Evolutionary conservation across 306 rosid genomes (phyloP), one percentile per base, ranked within the genome.

Genomic region (Vigna reflexopilosa): DNA sequence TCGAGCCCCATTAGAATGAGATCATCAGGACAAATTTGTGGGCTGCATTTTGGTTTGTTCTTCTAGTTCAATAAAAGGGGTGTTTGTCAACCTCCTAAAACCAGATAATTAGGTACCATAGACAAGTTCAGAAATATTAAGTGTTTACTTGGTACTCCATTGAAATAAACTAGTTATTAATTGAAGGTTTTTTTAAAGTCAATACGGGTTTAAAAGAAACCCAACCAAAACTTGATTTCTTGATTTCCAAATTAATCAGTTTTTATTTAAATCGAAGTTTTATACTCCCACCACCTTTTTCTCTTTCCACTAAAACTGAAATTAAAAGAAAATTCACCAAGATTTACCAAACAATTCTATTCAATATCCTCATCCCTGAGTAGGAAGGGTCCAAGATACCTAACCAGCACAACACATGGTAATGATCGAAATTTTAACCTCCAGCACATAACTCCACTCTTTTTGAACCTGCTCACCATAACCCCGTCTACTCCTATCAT

Each of bases 401-500:
- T 42, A 66, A 66, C n/a, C 51, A n/a, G 51, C 10, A 4, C 49
- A 65, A 65, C 19, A 17, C 30, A 10, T 4, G 50, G 51, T 9
- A 65, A 36, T 17, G 30, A 65, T 66, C 34, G 52, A 24, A 42
- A 17, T 67, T 20, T 66, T 42, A 68, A 20, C 14, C 24, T 73
- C 44, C 57, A 15, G 48, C 30, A 24, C 42, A 42, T 67, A 38
- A 22, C 36, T 11, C 55, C 20, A 67, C 12, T 22, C 20, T 67
- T 22, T 14, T 6, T 58, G 54, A 55, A 36, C 66, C 10, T 38
- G 17, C 15, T 36, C 24, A 54, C 22, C 15, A 72, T 13, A 36
- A 32, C 76, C 19, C 17, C 54, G 15, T 38, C 52, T 34, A 36
- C 65, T 51, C 64, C 32, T 52, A 51, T 61, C 65, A 17, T 72